Percentiles rank a stretch among this genome's conserved stretches.
These are phyloP conservation scores for Trichoderma parareesei DNA, from an alignment of 495 filamentous ascomycete species.

Conservation along the genomic window DNA sequence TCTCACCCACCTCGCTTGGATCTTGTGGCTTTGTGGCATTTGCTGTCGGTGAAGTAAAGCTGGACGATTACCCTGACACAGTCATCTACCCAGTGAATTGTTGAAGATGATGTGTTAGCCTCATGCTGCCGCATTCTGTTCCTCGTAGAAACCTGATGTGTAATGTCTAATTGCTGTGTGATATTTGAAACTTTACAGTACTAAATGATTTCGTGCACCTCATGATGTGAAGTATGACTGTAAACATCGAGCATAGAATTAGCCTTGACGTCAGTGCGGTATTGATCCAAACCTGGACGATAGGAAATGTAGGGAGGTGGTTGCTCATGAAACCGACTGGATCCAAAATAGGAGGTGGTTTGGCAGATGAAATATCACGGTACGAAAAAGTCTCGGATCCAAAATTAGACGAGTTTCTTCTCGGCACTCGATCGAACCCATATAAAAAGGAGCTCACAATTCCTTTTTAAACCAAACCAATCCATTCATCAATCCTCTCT, in stretches of 20 bases:
- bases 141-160: too few relatives aligned
- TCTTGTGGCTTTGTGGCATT: neutral
- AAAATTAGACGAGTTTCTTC: neutral
- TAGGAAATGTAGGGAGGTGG: neutral
- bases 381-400: slow-evolving; percentile 2
- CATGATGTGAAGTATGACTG: too few relatives aligned
- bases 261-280: neutral
- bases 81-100: too few relatives aligned
- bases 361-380: neutral
- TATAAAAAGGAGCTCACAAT: neutral
- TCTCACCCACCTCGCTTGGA: neutral
- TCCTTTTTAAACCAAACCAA: neutral
- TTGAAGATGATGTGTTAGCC: too few relatives aligned
- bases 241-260: too few relatives aligned
- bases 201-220: too few relatives aligned
- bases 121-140: too few relatives aligned
- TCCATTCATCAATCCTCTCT: neutral
- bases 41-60: neutral
- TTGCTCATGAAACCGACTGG: neutral
- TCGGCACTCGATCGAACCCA: neutral
- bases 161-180: too few relatives aligned
- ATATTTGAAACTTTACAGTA: too few relatives aligned
- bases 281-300: neutral
- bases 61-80: neutral
- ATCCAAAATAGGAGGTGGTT: neutral